Percentiles rank a stretch among this genome's conserved stretches.
These are phyloP conservation scores for Leccinum incarnatum DNA, from an alignment of 768 basidiomycete genomes.

Conservation along the genomic window DNA sequence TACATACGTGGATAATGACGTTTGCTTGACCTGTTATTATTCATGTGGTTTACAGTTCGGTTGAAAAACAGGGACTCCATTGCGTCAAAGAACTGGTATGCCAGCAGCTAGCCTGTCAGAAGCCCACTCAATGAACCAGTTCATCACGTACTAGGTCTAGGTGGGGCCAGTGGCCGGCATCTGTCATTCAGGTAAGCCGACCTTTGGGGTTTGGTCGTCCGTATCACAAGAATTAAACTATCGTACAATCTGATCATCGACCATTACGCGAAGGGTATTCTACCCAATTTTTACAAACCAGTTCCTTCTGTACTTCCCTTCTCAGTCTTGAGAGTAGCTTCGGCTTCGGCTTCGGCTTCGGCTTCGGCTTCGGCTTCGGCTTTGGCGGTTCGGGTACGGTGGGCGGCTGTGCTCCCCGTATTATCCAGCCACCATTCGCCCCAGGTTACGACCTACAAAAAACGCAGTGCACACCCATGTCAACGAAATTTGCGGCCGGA, in stretches of 20 bases:
- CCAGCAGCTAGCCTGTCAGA: too few species aligned
- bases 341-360: too few species aligned
- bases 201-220: too few species aligned
- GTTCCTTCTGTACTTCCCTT: not conserved
- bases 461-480: not conserved
- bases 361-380: constrained; percentile 7
- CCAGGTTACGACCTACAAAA: constrained; percentile 4
- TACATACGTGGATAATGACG: too few species aligned
- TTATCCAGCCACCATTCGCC: constrained; percentile 14
- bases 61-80: too few species aligned
- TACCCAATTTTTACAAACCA: not conserved
- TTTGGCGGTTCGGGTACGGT: constrained; percentile 10
- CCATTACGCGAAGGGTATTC: not conserved
- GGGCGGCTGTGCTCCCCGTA: constrained; percentile 13
- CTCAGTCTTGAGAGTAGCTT: not conserved
- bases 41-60: too few species aligned
- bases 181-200: too few species aligned
- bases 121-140: too few species aligned
- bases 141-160: too few species aligned
- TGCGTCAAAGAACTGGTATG: too few species aligned
- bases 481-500: not conserved
- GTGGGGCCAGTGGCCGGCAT: too few species aligned
- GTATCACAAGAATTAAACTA: not conserved
- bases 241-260: not conserved
- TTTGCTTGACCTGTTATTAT: too few species aligned